Evolutionary conservation across 371 early-diverging fungal genomes (phyloP), one percentile per base, ranked within the genome.

Genomic region (Cokeromyces recurvatus): DNA sequence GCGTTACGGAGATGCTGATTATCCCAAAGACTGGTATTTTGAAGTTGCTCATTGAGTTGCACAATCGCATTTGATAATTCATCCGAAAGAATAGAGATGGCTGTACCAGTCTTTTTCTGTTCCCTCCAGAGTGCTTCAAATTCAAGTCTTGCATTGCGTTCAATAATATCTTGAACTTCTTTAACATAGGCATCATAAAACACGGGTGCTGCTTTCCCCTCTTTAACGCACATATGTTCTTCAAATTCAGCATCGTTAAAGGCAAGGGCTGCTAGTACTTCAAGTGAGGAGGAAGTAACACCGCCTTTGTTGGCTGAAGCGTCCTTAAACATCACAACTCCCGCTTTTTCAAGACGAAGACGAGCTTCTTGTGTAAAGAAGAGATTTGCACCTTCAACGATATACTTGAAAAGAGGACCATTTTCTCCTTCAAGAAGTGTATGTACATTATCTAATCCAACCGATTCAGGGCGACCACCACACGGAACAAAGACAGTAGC

Each of bases 241-340:
- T 64, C 82, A 62, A 94, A 95, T 62, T 93, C 95, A 31, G 85
- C 84, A 65, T 97, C 97, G 42, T 77, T 83, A 55, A 97, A 90
- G 7, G 97, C 79, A 57, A 97, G 74, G 3, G 98, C 97, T 37
- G 98, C 96, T 46, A 97, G 68, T 11, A 97, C 98, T 62, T 92
- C 92, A 5, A 97, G 79, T 0, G 96, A 95, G 4, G 94, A 92
- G 9, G 94, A 94, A 0, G 98, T 97, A 19, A 97, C 98, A 62
- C 98, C 98, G 45, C 98, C 98, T 78, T 97, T 97, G 81, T 97
- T 97, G 50, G 98, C 96, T 2, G 95, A 94, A 9, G 98, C 96
- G 67, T 97, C 98, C 79, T 97, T 97, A 84, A 95, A 94, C 53
- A 96, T 83, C 29, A 93, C 72, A 36, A 84, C 86, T 43, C 98